Evolutionary conservation across 148 eudicot genomes (phyloP), one percentile per base, ranked within the genome.

Genomic region (Fagopyrum homotropicum): DNA sequence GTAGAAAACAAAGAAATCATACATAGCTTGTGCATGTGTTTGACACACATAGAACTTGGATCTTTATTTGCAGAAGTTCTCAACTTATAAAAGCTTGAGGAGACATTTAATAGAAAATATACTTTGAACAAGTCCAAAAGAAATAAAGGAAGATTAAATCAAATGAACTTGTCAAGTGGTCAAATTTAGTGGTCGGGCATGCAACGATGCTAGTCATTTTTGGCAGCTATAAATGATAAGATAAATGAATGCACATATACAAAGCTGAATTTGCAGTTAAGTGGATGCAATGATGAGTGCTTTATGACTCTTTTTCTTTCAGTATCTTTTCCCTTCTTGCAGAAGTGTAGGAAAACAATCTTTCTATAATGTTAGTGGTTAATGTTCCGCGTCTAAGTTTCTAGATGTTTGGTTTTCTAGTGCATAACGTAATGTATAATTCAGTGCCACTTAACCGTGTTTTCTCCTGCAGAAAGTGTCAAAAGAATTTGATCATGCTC

Each of bases 381-480:
- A 12, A 30, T 30, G 6, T 35, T 64, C 30, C 14, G 22, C 14
- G 35, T 12, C 69, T 56, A 56, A 5, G 16, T 35, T 64, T 12
- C 69, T 56, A 56, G 19, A 56, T 56, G 61, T 56, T 56, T 56
- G 7, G 8, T 17, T n/a, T 56, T 56, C 22, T 56, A 56, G 61
- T 15, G 61, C 7, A 56, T 56, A 56, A 30, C 30, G 12, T 63
- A 43, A 5, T 66, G 47, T 46, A 40, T 46, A 66, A 35, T 35
- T 40, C 17, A 66, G 7, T 66, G 9, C 9, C 46, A 66, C 46
- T 66, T 15, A 40, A 40, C 19, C 30, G 17, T 75, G 72, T 51
- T 80, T 22, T 68, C 73, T 83, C 76, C 30, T 76, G 43, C 97
- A 92, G 98, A 87, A 75, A 84, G 73, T 81, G 77, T 47, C 77